Evolutionary conservation across 2,329 filamentous ascomycete species (phyloP), one percentile per base, ranked within the genome.

Genomic region (Beauveria varroae): DNA sequence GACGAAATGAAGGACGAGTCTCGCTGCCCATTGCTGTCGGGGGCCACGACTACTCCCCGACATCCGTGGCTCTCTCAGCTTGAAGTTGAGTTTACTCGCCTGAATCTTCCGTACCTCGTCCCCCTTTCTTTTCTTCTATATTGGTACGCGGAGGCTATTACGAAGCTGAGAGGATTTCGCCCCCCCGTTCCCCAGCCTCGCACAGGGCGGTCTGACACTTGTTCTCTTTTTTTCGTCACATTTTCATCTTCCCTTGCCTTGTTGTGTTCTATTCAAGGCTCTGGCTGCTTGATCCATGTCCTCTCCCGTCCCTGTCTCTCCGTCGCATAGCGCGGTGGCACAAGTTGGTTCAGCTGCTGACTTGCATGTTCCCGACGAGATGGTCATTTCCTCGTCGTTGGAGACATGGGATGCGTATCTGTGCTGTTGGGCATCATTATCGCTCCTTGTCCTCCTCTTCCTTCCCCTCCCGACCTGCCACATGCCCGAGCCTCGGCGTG

Each of bases 1-100:
- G 22, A 47, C 44, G 37, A 46, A 59, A 59, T 59, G 26, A 59
- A 59, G 26, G 57, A 59, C 57, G 47, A 59, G 57, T 44, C 34
- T 50, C 30, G 40, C 37, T 30, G 57, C 22, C 24, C 57, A 20
- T 46, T 6, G 24, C 26, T 14, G n/a, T 51, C 40, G 24, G 57
- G 57, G 57, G 37, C 34, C 49, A n/a, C 22, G 57, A n/a, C 37
- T 37, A 44, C 57, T 59, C 40, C 57, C 47, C 18, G 57, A 59
- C 44, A 52, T 16, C n/a, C 43, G 14, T 18, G 26, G 20, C 57
- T 12, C 12, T 30, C 24, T 50, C 5, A 30, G 30, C 30, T 30
- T 34, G 10, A 18, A 57, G 43, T 34, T 52, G 57, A 52, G 57
- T 50, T 10, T 30, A 24, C 5, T 18, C 12, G 1, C 24, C 56